Percentiles rank a stretch among this genome's conserved stretches.
Conservation (phyloP, 768 basidiomycete genomes). For the Lactifluus volemus region DNA sequence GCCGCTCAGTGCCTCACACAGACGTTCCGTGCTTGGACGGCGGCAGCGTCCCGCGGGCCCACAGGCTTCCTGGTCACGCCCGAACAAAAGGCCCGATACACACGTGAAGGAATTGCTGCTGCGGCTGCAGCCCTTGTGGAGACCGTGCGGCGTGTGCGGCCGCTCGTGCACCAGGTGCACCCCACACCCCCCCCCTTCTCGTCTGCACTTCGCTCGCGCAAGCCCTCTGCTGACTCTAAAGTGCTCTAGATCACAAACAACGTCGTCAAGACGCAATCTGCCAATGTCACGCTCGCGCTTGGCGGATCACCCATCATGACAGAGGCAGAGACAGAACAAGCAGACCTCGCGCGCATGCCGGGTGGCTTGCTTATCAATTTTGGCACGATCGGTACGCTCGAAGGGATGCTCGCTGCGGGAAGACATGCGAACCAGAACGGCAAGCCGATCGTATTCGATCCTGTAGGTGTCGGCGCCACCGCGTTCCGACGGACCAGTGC, state of each 20-base stretch:
- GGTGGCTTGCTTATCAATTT: constrained; percentile 79
- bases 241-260: constrained; percentile 70
- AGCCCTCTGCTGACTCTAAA: neutral
- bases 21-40: constrained; percentile 38
- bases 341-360: constrained; percentile 57
- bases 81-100: constrained; percentile 18
- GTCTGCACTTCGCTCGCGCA: neutral
- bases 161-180: constrained; percentile 73
- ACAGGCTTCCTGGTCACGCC: constrained; percentile 20
- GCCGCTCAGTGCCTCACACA: constrained; percentile 40
- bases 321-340: constrained; percentile 72
- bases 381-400: constrained; percentile 63
- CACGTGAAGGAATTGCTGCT: constrained; percentile 31
- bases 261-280: constrained; percentile 83
- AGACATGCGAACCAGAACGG: constrained; percentile 52
- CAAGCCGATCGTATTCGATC: constrained; percentile 83
- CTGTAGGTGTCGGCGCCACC: constrained; percentile 86
- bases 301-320: constrained; percentile 95
- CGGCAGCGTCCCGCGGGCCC: constrained; percentile 10
- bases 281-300: constrained; percentile 81
- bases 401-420: constrained; percentile 73
- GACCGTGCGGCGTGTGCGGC: constrained; percentile 43
- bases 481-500: constrained; percentile 55
- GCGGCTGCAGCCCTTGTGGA: constrained; percentile 42
- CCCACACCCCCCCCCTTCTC: neutral